These are phyloP conservation scores for Boeremia lycopersici DNA, from an alignment of 2,329 filamentous ascomycete species.

Conservation along the genomic window DNA sequence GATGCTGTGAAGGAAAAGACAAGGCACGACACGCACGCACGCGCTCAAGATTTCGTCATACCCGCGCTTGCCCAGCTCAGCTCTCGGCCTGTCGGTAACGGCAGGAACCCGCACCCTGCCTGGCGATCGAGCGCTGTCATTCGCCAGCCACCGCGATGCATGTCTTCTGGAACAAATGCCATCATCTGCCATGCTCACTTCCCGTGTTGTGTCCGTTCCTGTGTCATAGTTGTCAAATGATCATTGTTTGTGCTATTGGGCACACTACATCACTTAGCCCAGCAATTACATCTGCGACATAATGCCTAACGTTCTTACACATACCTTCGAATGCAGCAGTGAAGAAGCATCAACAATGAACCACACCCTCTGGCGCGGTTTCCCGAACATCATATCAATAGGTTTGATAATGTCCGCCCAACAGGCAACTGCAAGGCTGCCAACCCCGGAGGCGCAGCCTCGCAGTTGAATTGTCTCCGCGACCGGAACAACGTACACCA, in stretches of 20 bases:
- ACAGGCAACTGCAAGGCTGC: constrained; percentile 5
- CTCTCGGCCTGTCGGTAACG: constrained; percentile 13
- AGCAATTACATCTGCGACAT: neutral
- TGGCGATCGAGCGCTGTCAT: constrained; percentile 2
- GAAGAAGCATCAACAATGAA: neutral
- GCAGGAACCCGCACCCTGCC: constrained; percentile 13
- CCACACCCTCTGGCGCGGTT: neutral
- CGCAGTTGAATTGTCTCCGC: neutral
- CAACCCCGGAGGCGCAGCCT: neutral
- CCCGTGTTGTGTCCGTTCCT: neutral
- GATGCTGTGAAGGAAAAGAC: constrained; percentile 9
- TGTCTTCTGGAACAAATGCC: constrained; percentile 1
- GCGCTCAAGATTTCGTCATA: constrained; percentile 17
- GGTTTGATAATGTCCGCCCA: neutral
- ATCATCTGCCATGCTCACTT: neutral
- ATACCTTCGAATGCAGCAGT: neutral
- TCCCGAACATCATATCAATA: no score
- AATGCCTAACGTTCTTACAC: neutral
- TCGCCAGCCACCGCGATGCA: neutral
- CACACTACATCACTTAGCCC: no score
- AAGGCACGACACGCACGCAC: constrained; percentile 13
- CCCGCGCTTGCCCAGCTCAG: constrained; percentile 12
- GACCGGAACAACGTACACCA: neutral
- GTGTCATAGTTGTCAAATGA: neutral
- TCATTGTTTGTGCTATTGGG: neutral